Evolutionary conservation across 192 early-diverging fungal species (phyloP).

Genomic region (Backusella sp.): DNA sequence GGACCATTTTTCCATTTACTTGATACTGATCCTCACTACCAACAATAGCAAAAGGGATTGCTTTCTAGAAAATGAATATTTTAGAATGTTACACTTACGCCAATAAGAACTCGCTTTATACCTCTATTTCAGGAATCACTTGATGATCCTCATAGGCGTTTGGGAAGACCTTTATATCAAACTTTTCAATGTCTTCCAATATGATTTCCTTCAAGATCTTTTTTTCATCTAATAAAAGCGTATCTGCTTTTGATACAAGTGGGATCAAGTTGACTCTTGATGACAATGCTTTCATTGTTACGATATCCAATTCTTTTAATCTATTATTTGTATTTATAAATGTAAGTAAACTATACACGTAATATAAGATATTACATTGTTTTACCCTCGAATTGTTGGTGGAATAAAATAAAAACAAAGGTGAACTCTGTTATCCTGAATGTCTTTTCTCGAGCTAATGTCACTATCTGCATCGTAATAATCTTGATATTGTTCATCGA

Average conservation of each 20-base stretch:
- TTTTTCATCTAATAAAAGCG: conserved; percentile 65
- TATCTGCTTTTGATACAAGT: conserved; percentile 82
- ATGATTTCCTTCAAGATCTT: conserved; percentile 65
- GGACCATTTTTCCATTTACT: conserved; percentile 57
- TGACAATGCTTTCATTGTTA: conserved; percentile 66
- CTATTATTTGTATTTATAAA: conserved; percentile 12
- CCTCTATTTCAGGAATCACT: conserved; percentile 63
- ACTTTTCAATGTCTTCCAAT: conserved; percentile 57
- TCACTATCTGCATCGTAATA: conserved; percentile 85
- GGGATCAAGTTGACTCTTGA: conserved; percentile 82
- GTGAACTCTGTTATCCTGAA: conserved; percentile 92
- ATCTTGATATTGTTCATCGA: conserved; percentile 93
- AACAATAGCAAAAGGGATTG: conserved; percentile 83
- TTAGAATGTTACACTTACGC: background rate
- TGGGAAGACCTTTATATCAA: conserved; percentile 73
- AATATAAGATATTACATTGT: background rate
- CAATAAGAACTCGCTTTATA: conserved; percentile 14
- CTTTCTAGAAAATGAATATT: conserved; percentile 40
- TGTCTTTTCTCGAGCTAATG: conserved; percentile 66
- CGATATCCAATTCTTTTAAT: conserved; percentile 58
- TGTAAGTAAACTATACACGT: no score
- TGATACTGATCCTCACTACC: conserved; percentile 70
- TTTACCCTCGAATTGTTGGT: conserved; percentile 87
- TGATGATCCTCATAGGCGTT: conserved; percentile 67
- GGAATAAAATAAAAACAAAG: conserved; percentile 97